Evolutionary conservation across 768 basidiomycete genomes (phyloP).

Genomic region (Suillus placidus): DNA sequence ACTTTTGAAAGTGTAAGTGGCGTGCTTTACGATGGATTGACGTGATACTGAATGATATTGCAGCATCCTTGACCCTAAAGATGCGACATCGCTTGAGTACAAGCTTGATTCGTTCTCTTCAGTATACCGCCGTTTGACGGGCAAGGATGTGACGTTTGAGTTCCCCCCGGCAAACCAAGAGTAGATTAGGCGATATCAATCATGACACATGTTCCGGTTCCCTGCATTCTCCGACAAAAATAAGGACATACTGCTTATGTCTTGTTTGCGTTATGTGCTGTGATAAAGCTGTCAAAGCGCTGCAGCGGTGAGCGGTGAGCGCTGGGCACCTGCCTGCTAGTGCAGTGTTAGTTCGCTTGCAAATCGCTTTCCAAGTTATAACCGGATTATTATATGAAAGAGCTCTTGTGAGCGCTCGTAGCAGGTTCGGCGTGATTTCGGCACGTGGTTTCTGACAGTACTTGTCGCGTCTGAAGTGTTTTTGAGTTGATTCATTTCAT

Average conservation of each 20-base stretch:
- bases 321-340: neutral
- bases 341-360: neutral
- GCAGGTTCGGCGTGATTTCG: constrained; percentile 13
- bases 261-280: constrained; percentile 14
- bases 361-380: neutral
- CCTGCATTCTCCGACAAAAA: constrained; percentile 33
- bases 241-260: constrained; percentile 40
- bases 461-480: constrained; percentile 36
- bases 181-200: constrained; percentile 46
- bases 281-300: neutral
- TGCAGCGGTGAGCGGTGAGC: neutral
- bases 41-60: constrained; percentile 20
- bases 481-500: constrained; percentile 30
- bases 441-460: constrained; percentile 31
- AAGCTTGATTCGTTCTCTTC: constrained; percentile 99
- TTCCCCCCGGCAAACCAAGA: constrained; percentile 80
- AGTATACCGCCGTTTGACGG: constrained; percentile 92
- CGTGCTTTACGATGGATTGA: neutral
- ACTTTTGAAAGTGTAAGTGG: constrained; percentile 93
- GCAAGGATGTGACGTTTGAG: constrained; percentile 96
- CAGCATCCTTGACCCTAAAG: constrained; percentile 97
- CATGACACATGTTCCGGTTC: constrained; percentile 37
- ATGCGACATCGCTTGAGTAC: constrained; percentile 98
- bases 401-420: constrained; percentile 10
- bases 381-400: neutral